Conservation (phyloP, 2,329 filamentous ascomycete genomes). For the Lecanicillium sp. region DNA sequence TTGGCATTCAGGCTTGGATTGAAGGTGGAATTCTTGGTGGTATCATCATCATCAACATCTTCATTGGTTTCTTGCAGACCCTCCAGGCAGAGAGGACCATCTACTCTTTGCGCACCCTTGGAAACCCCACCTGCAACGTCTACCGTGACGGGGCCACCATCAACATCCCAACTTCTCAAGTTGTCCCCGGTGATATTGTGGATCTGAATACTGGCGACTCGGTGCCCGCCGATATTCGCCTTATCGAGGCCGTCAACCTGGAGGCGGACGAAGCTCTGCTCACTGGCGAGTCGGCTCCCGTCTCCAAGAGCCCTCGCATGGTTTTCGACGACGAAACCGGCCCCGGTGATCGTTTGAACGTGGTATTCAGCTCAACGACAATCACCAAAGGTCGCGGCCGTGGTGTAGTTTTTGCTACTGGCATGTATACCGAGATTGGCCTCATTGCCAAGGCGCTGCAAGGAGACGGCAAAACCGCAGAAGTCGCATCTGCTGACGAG, state of each 20-base stretch:
- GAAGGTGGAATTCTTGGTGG: slow-evolving; percentile 43
- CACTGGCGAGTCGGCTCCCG: slow-evolving; percentile 52
- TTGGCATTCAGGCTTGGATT: slow-evolving; percentile 42
- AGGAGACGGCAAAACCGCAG: slow-evolving; percentile 7
- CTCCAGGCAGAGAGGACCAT: slow-evolving; percentile 34
- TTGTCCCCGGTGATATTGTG: slow-evolving; percentile 51
- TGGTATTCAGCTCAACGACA: slow-evolving; percentile 47
- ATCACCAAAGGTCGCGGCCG: slow-evolving; percentile 50
- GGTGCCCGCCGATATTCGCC: slow-evolving; percentile 47
- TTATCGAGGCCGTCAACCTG: slow-evolving; percentile 50
- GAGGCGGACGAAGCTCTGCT: slow-evolving; percentile 56
- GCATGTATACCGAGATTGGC: slow-evolving; percentile 52
- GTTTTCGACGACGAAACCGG: slow-evolving; percentile 28
- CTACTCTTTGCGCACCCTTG: slow-evolving; percentile 28
- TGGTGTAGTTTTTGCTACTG: slow-evolving; percentile 53
- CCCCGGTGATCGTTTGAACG: slow-evolving; percentile 46
- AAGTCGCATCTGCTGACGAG: slow-evolving; percentile 3
- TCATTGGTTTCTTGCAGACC: slow-evolving; percentile 38
- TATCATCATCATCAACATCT: slow-evolving; percentile 44
- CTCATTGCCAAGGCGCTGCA: slow-evolving; percentile 41
- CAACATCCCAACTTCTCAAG: slow-evolving; percentile 22
- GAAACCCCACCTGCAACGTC: slow-evolving; percentile 28
- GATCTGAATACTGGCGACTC: slow-evolving; percentile 43
- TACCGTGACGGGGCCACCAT: slow-evolving; percentile 27
- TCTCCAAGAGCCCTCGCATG: slow-evolving; percentile 37